A percentile compares a stretch with the other conserved stretches of the same genome.
Conservation (phyloP, 2,329 filamentous ascomycete genomes). For the Aureobasidium vineae region DNA sequence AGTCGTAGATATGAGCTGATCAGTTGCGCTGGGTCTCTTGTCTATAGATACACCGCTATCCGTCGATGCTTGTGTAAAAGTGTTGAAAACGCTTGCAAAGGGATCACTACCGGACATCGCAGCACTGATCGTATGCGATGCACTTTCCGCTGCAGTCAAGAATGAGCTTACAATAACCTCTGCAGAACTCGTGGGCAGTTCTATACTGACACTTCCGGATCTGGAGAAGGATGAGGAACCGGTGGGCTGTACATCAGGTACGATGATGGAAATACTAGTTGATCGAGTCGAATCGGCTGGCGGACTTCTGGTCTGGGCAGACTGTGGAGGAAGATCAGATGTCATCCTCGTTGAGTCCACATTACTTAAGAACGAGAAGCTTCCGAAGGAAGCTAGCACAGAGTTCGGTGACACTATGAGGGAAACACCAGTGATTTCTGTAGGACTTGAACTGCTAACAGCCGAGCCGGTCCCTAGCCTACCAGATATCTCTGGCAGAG, state of each 20-base stretch:
- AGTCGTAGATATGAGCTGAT: not conserved
- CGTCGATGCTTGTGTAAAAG: not conserved
- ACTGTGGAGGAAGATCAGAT: not conserved
- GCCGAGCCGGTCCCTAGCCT: not conserved
- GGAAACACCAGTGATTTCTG: not conserved
- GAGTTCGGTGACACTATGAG: not conserved
- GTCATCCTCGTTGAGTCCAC: not conserved
- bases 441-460: not conserved
- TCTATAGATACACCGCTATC: not conserved
- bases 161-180: not conserved
- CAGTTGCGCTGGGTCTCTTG: not conserved
- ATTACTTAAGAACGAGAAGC: not conserved
- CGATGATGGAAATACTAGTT: slow-evolving; percentile 4
- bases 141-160: not conserved
- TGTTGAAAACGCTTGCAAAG: not conserved
- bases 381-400: not conserved
- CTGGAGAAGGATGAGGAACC: not conserved
- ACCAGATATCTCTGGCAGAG: not conserved
- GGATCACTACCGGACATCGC: not conserved
- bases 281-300: not conserved
- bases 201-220: not conserved
- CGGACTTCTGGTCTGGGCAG: not conserved
- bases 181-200: not conserved
- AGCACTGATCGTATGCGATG: not conserved
- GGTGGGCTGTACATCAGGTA: not conserved